Percentiles rank a stretch among this genome's conserved stretches.
Conservation (phyloP, 2,329 filamentous ascomycete species). For the Neofusicoccum ribis region DNA sequence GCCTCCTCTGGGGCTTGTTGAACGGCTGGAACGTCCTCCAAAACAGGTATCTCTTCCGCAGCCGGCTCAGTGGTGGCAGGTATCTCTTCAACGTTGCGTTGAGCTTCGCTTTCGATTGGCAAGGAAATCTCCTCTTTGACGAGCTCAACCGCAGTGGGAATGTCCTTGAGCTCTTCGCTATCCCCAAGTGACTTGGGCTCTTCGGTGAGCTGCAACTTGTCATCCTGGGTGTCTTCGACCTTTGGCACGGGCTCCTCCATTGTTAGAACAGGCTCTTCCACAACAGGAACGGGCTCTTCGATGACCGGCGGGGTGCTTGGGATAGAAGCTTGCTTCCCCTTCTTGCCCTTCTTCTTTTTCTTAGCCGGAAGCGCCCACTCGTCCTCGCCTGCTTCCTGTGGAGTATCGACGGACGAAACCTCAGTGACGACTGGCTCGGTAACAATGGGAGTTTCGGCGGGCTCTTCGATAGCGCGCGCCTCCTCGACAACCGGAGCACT, state of each 20-base stretch:
- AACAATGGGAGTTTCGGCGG: not conserved
- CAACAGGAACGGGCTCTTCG: not conserved
- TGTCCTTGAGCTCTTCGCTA: not conserved
- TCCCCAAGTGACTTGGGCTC: not conserved
- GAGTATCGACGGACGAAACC: slow-evolving; percentile 6
- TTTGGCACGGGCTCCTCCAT: not conserved
- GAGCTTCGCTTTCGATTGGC: not conserved
- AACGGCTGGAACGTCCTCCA: not conserved
- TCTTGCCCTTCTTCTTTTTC: slow-evolving; percentile 30
- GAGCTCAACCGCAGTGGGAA: not conserved
- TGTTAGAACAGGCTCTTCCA: not conserved
- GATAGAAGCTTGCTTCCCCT: slow-evolving; percentile 21
- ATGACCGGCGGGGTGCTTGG: not conserved
- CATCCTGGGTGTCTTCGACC: not conserved
- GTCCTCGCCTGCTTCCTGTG: slow-evolving; percentile 11
- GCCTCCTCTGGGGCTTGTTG: not conserved
- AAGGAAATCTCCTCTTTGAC: not conserved
- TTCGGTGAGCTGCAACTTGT: not conserved
- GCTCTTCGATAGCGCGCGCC: not conserved
- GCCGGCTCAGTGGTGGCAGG: not conserved
- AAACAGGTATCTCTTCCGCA: not conserved
- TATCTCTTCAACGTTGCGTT: not conserved
- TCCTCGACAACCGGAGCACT: not conserved
- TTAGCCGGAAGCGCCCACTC: slow-evolving; percentile 17
- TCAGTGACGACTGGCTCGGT: not conserved